A percentile compares a stretch with the other conserved stretches of the same genome.
Evolutionary conservation across 2,329 filamentous ascomycete genomes (phyloP).

Genomic region (Clathrospora elynae): DNA sequence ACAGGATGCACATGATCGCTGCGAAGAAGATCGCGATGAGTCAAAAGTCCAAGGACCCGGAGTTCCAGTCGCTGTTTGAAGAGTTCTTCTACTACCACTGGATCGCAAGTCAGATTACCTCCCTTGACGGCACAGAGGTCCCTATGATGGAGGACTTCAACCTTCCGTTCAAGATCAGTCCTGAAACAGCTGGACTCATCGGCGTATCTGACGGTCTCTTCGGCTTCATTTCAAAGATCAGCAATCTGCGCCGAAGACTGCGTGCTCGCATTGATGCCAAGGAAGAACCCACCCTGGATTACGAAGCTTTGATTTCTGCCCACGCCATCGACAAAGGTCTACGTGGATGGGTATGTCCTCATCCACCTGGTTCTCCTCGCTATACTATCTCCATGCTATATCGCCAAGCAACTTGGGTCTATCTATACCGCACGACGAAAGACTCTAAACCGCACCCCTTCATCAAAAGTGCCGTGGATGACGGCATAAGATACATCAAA

Average conservation of each 20-base stretch:
- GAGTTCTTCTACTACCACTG: slow-evolving; percentile 86
- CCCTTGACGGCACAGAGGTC: slow-evolving; percentile 58
- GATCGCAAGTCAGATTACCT: slow-evolving; percentile 63
- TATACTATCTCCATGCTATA: slow-evolving; percentile 64
- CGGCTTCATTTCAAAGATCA: slow-evolving; percentile 77
- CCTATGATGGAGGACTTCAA: slow-evolving; percentile 59
- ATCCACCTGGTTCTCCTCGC: slow-evolving; percentile 57
- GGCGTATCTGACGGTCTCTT: slow-evolving; percentile 85
- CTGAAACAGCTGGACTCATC: slow-evolving; percentile 66
- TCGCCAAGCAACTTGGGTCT: slow-evolving; percentile 67
- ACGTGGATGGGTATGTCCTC: slow-evolving; percentile 71
- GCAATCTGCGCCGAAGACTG: slow-evolving; percentile 74
- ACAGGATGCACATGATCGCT: slow-evolving; percentile 77
- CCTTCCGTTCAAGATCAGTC: slow-evolving; percentile 61
- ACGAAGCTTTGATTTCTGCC: slow-evolving; percentile 72
- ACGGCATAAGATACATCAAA: slow-evolving; percentile 62
- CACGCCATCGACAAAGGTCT: slow-evolving; percentile 77
- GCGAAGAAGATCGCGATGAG: slow-evolving; percentile 72
- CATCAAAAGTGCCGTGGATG: slow-evolving; percentile 62
- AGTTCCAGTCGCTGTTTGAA: slow-evolving; percentile 72
- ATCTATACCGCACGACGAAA: slow-evolving; percentile 65
- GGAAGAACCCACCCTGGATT: slow-evolving; percentile 72
- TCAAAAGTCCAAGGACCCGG: slow-evolving; percentile 65
- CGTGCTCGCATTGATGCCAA: slow-evolving; percentile 67
- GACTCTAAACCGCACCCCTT: slow-evolving; percentile 61